Conservation (phyloP, 495 filamentous ascomycete species). For the Aspergillus heteromorphus region DNA sequence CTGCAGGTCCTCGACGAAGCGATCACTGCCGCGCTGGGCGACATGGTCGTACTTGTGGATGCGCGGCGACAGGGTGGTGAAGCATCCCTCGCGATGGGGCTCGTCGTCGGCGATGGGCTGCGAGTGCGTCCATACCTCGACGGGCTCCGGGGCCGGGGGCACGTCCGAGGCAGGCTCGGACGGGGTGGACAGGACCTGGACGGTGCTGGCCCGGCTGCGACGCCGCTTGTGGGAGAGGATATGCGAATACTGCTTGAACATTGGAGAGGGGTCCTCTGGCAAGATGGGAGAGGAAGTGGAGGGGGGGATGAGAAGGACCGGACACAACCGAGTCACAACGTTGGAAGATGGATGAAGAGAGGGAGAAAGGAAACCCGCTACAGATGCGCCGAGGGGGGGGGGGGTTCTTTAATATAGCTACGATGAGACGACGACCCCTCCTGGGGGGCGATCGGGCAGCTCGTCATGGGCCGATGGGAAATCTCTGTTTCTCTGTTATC, state of each 20-base stretch:
- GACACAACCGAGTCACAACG: not conserved
- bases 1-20: slow-evolving; percentile 10
- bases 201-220: slow-evolving; percentile 3
- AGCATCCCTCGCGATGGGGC: slow-evolving; percentile 3
- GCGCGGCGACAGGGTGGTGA: slow-evolving; percentile 8
- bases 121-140: slow-evolving; percentile 10
- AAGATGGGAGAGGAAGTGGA: too few species aligned
- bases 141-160: not conserved
- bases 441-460: not conserved
- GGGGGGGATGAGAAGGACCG: not conserved
- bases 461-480: not conserved
- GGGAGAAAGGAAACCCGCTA: not conserved
- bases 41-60: slow-evolving; percentile 15
- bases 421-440: not conserved
- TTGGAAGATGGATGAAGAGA: not conserved
- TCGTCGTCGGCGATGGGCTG: slow-evolving; percentile 2
- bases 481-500: not conserved
- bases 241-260: slow-evolving; percentile 12
- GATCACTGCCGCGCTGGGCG: slow-evolving; percentile 10
- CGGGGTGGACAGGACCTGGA: slow-evolving; percentile 4
- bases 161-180: slow-evolving; percentile 5
- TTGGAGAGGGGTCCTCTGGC: too few species aligned
- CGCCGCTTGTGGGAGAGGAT: slow-evolving; percentile 12
- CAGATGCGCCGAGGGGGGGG: not conserved
- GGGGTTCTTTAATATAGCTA: not conserved